phyloP scores from a whole-genome alignment of 1,284 basidiomycete genomes.

The Ceratobasidium sp. region DNA sequence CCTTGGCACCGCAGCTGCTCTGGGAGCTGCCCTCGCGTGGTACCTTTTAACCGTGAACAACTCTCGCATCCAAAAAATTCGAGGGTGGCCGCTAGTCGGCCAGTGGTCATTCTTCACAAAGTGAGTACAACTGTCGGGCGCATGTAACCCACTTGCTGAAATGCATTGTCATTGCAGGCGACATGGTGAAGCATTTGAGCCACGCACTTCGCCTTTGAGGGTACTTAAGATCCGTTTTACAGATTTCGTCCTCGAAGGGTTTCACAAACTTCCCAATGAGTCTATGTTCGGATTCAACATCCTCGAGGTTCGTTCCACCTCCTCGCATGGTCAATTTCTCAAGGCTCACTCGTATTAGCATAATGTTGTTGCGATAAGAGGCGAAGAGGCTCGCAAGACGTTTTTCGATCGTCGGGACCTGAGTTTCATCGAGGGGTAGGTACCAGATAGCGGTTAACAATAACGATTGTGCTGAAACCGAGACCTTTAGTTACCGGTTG shows the following conservation, averaged over 20 bases:
- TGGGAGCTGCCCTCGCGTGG: not conserved
- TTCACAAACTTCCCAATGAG: not conserved
- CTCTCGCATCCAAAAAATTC: not conserved
- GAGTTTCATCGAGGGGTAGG: conserved; percentile 32
- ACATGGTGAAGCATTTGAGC: not conserved
- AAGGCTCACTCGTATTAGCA: conserved; percentile 9
- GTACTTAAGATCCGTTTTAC: not conserved
- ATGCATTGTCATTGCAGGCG: conserved; percentile 3
- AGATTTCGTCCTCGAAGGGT: conserved; percentile 24
- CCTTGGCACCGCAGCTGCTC: conserved; percentile 6
- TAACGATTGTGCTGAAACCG: not conserved
- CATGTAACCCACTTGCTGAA: not conserved
- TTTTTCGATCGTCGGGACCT: conserved; percentile 24
- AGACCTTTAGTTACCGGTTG: not conserved
- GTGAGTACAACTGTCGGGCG: not conserved
- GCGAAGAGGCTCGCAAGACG: conserved; percentile 32
- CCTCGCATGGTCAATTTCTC: not conserved
- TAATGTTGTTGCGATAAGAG: conserved; percentile 28
- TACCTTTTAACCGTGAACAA: conserved; percentile 10
- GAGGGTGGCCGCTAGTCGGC: conserved; percentile 20
- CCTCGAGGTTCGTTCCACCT: conserved; percentile 16
- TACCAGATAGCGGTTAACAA: not conserved
- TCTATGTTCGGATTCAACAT: conserved; percentile 33
- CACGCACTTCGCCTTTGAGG: not conserved
- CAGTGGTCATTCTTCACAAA: conserved; percentile 36